Evolutionary conservation across 768 basidiomycete genomes (phyloP).

Genomic region (Pleurotus tuoliensis): DNA sequence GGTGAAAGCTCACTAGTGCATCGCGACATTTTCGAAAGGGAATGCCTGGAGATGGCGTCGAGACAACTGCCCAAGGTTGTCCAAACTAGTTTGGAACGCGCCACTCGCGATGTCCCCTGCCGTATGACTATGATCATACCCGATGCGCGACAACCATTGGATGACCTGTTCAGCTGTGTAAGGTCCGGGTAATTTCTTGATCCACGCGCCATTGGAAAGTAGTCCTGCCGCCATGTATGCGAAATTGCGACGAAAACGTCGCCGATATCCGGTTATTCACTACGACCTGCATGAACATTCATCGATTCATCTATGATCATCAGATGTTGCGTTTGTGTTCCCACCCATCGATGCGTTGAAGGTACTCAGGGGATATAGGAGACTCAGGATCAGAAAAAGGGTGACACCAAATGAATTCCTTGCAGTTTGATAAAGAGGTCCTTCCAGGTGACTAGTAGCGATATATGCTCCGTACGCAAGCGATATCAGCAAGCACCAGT

Average conservation of each 20-base stretch:
- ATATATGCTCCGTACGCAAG: too few relatives aligned
- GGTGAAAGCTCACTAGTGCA: slow-evolving; percentile 31
- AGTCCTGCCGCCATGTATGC: not conserved
- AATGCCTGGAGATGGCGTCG: slow-evolving; percentile 27
- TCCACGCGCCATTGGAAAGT: slow-evolving; percentile 17
- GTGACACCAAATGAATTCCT: too few relatives aligned
- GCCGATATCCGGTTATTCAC: not conserved
- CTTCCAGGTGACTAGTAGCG: too few relatives aligned
- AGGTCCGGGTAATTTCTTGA: slow-evolving; percentile 19
- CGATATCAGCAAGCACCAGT: too few relatives aligned
- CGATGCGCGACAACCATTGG: slow-evolving; percentile 23
- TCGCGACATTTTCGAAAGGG: slow-evolving; percentile 33
- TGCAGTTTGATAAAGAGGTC: too few relatives aligned
- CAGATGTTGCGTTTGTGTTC: too few relatives aligned
- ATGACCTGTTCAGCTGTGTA: slow-evolving; percentile 18
- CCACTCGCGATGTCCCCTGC: slow-evolving; percentile 15
- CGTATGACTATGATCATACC: slow-evolving; percentile 12
- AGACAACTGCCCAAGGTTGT: slow-evolving; percentile 23
- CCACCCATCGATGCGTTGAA: too few relatives aligned
- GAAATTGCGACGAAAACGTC: not conserved
- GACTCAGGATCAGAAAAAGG: too few relatives aligned
- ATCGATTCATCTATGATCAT: too few relatives aligned
- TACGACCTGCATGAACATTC: too few relatives aligned
- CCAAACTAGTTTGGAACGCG: slow-evolving; percentile 20
- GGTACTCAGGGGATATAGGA: too few relatives aligned